Evolutionary conservation across 176 grass and related monocot genomes (phyloP), one percentile per base, ranked within the genome.

Genomic region (Paspalum vaginatum): DNA sequence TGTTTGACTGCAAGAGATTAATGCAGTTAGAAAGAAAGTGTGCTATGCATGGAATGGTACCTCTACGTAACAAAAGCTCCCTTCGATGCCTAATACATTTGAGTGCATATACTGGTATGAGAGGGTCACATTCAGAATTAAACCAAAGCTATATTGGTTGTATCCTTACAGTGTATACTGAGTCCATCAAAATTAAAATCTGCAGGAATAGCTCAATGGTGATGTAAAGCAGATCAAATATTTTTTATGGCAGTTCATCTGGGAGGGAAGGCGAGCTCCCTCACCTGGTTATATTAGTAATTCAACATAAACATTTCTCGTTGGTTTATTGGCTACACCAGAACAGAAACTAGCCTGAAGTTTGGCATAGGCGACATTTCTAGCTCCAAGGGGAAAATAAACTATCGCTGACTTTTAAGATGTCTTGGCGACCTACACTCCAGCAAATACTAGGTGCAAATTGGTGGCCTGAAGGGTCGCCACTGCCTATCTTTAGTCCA

Each of bases 1-100:
- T 76, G 83, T 87, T 91, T 83, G 74, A 48, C 88, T 94, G 87
- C 77, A 89, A 65, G 11, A 51, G 62, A 78, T 57, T 49, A 13
- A 26, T 72, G 50, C 8, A 56, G 14, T 80, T 61, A 75, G 53
- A 24, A 82, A 55, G 9, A 37, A 54, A 60, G 48, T 72, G 32
- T 12, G 44, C 32, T 20, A 45, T 1, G 53, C 15, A n/a, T 44
- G 27, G 25, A 39, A 59, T 11, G 20, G 12, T 65, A 54, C 25
- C 57, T 37, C 48, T 81, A 44, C 16, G 14, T n/a, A 21, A 48
- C 75, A 26, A 62, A 74, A 52, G 18, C 1, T 80, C 45, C 7
- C 40, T 47, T 62, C 38, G 12, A 78, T 63, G n/a, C 1, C 15
- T 37, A 49, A 75, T 80, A 21, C 62, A 55, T 53, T 47, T 11